These are phyloP conservation scores for Warburgia ugandensis DNA, from an alignment of 164 flowering plant species.

Conservation along the genomic window DNA sequence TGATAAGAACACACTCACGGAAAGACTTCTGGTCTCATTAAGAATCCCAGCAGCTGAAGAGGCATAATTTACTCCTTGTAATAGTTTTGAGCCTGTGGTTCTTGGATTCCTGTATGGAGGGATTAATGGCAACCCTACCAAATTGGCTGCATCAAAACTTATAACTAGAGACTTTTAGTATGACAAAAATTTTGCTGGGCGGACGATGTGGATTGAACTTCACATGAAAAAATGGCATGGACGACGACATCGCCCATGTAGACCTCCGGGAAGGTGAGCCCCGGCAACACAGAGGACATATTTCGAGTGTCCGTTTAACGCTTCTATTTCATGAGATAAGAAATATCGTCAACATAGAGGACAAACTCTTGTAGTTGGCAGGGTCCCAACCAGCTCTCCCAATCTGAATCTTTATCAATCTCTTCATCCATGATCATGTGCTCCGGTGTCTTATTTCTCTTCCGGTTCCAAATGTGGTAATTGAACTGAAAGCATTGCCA, in stretches of 20 bases:
- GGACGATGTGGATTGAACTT: too few species aligned
- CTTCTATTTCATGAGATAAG: too few species aligned
- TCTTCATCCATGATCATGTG: too few species aligned
- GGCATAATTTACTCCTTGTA: slow-evolving; percentile 15
- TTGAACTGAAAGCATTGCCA: too few species aligned
- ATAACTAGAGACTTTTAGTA: background rate
- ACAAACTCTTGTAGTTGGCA: too few species aligned
- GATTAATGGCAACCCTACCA: slow-evolving; percentile 7
- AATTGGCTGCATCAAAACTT: slow-evolving; percentile 4
- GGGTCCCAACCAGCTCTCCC: too few species aligned
- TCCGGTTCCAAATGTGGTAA: too few species aligned
- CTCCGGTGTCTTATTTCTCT: too few species aligned
- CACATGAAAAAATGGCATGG: background rate
- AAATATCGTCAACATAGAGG: too few species aligned
- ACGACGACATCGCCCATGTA: background rate
- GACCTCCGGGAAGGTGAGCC: background rate
- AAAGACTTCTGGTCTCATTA: background rate
- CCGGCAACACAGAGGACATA: too few species aligned
- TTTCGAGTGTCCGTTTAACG: too few species aligned
- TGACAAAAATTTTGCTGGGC: background rate
- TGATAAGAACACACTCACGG: slow-evolving; percentile 1
- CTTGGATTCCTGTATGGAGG: slow-evolving; percentile 6
- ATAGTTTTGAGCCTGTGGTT: slow-evolving; percentile 9
- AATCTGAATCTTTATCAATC: too few species aligned
- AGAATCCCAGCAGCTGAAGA: slow-evolving; percentile 15